Base-by-base conservation (phyloP, 768 basidiomycete genomes). In the Sutorius australiensis region DNA sequence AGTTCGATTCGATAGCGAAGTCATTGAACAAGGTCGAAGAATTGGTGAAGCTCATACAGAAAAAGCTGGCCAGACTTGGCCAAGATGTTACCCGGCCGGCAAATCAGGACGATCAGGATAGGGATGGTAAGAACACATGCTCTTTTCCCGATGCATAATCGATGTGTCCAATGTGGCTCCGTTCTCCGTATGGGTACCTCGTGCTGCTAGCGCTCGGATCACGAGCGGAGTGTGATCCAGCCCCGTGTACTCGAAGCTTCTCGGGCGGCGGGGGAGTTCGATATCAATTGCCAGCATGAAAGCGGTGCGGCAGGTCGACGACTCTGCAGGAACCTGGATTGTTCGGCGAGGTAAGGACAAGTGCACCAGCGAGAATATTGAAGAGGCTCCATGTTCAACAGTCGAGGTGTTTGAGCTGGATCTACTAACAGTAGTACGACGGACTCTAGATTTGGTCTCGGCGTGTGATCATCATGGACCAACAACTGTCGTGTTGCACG, bases 391-490 rank as follows among this genome's bases (percentile, higher is more conserved):
- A n/a, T n/a, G n/a, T n/a, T n/a, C n/a, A n/a, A n/a, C n/a, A n/a
- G n/a, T n/a, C n/a, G 24, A 24, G 4, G 24, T 24, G 24, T 24
- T 24, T 24, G 24, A 24, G 24, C 24, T 24, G 24, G 24, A 24
- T 24, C 24, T 24, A 24, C 24, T 24, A 24, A 24, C 24, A 4
- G 24, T 24, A 24, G 24, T 24, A 24, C 24, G 24, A 24, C 24
- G 24, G 24, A 24, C 4, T 24, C 24, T 24, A 50, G 31, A 16
- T 9, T 32, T 32, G 14, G 13, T 8, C 11, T 14, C 17, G 10
- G 33, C 50, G 36, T 48, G 50, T 43, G 36, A 31, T 32, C 55
- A 28, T 30, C 28, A 53, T 36, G 56, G 50, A 44, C 39, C 45
- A 40, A 53, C 57, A 58, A 47, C 48, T 4, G 24, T 2, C 24